Evolutionary conservation across 2,329 filamentous ascomycete genomes (phyloP).

Genomic region (Talaromyces atroroseus): DNA sequence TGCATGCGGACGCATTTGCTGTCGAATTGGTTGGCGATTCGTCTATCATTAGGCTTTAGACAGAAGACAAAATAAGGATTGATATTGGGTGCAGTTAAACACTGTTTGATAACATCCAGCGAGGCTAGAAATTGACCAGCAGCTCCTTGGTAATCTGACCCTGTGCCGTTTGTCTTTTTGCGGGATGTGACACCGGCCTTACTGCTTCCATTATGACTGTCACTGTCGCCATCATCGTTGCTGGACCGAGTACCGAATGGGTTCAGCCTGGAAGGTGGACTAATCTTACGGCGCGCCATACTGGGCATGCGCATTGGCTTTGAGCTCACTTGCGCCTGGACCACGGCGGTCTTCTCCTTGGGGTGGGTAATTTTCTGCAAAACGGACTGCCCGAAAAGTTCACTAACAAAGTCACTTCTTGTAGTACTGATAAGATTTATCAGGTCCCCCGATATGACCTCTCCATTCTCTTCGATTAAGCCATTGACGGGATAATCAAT

Average conservation of each 20-base stretch:
- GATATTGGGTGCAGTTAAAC: conserved; percentile 71
- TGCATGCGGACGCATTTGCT: conserved; percentile 96
- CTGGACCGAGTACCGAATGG: conserved; percentile 23
- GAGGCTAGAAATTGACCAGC: conserved; percentile 87
- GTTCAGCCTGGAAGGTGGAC: conserved; percentile 44
- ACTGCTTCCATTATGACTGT: conserved; percentile 29
- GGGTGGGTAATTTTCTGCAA: conserved; percentile 91
- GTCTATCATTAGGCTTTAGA: conserved; percentile 90
- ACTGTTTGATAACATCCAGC: conserved; percentile 84
- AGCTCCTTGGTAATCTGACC: conserved; percentile 64
- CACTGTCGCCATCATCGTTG: conserved; percentile 39
- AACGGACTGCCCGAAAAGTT: conserved; percentile 93
- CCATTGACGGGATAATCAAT: conserved; percentile 88
- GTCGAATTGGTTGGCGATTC: conserved; percentile 97
- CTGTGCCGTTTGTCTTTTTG: conserved; percentile 36
- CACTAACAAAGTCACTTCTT: conserved; percentile 80
- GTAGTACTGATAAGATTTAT: conserved; percentile 89
- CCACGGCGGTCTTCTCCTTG: conserved; percentile 79
- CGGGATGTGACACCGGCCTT: conserved; percentile 22
- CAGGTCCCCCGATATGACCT: conserved; percentile 90
- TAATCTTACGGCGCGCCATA: conserved; percentile 74
- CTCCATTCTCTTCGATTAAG: conserved; percentile 89
- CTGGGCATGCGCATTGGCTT: conserved; percentile 90
- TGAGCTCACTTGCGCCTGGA: conserved; percentile 94
- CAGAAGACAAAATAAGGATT: conserved; percentile 98